Evolutionary conservation across 2,329 filamentous ascomycete species (phyloP).

Genomic region (Zarea fungicola): DNA sequence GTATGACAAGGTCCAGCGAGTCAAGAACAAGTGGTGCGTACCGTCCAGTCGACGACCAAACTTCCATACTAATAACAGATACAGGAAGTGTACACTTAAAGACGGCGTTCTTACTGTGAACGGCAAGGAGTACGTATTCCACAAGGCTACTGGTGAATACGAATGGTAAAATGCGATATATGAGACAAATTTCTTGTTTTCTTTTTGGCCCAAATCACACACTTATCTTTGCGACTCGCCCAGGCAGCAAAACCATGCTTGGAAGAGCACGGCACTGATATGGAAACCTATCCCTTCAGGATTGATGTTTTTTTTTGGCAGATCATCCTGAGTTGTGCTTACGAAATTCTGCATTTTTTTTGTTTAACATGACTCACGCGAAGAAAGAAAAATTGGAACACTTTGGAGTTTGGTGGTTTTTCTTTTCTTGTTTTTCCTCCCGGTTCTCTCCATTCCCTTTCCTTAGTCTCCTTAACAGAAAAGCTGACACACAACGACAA

Average conservation of each 20-base stretch:
- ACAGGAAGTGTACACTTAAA: conserved; percentile 93
- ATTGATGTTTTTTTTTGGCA: not conserved
- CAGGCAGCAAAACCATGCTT: too few relatives aligned
- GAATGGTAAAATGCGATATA: conserved; percentile 69
- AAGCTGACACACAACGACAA: too few relatives aligned
- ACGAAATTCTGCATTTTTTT: too few relatives aligned
- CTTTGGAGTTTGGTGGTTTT: conserved; percentile 4
- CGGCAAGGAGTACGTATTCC: conserved; percentile 94
- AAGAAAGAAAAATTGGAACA: not conserved
- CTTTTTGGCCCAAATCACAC: too few relatives aligned
- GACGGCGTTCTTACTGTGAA: conserved; percentile 92
- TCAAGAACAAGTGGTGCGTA: conserved; percentile 92
- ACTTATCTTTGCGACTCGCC: too few relatives aligned
- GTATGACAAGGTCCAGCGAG: conserved; percentile 97
- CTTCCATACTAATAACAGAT: conserved; percentile 19
- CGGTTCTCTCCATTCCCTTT: not conserved
- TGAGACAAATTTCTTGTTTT: not conserved
- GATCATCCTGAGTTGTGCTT: too few relatives aligned
- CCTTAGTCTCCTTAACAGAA: too few relatives aligned
- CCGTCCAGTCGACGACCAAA: not conserved
- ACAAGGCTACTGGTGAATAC: conserved; percentile 95
- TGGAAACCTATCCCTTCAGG: too few relatives aligned
- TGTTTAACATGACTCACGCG: conserved; percentile 3
- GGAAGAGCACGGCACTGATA: too few relatives aligned
- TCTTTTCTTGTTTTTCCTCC: not conserved